Conservation (phyloP, 164 flowering plant genomes). For the Tetrastigma voinierianum region DNA sequence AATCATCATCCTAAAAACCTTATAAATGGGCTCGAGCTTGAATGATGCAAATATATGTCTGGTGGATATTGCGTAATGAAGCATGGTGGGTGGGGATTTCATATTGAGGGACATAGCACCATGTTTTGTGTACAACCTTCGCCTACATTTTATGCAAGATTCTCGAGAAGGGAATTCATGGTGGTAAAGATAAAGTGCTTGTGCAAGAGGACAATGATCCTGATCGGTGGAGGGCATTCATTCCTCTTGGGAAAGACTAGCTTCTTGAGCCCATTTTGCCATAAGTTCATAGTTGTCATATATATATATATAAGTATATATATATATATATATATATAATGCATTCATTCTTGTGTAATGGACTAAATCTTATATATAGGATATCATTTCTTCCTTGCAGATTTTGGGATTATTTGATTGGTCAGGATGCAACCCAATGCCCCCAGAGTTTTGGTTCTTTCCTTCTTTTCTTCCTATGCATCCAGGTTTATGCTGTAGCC, state of each 20-base stretch:
- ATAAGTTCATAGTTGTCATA: background rate
- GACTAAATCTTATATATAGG: background rate
- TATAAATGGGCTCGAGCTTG: no score
- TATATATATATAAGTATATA: no score
- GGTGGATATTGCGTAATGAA: conserved; percentile 50
- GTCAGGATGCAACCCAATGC: conserved; percentile 49
- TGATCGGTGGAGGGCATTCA: conserved; percentile 42
- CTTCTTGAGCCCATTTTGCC: no score
- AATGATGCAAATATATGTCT: no score
- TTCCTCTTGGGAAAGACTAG: conserved; percentile 65
- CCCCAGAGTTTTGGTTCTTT: no score
- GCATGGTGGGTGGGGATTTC: conserved; percentile 48
- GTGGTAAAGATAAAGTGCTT: conserved; percentile 34
- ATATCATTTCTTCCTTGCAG: conserved; percentile 9
- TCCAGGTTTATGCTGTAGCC: no score
- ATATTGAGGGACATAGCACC: no score
- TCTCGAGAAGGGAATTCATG: conserved; percentile 40
- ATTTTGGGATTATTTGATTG: conserved; percentile 46
- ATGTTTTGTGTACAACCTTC: conserved; percentile 48
- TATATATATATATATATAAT: no score
- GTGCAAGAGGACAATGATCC: conserved; percentile 40
- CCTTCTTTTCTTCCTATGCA: no score
- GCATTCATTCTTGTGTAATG: background rate
- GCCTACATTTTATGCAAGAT: conserved; percentile 36
- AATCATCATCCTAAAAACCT: no score